phyloP scores from a whole-genome alignment of 805 yeast species.

The Metschnikowia picachoensis region DNA sequence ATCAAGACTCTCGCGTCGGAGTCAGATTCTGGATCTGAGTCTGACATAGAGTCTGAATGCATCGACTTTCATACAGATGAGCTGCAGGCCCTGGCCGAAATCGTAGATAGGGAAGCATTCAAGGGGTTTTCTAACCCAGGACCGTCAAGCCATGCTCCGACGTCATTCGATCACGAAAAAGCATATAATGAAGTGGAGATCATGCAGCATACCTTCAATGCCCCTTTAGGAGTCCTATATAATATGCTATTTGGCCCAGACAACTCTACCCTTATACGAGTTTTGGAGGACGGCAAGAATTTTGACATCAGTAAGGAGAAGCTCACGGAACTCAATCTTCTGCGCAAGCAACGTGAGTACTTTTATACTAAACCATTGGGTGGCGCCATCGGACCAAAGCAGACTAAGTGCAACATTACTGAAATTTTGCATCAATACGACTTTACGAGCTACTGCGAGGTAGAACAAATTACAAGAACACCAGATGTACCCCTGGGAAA shows the following conservation, averaged over 20 bases:
- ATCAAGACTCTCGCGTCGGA: not conserved
- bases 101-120: conserved; percentile 2
- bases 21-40: conserved; percentile 5
- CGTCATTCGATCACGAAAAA: conserved; percentile 41
- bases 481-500: conserved; percentile 97
- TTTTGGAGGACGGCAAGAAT: conserved; percentile 30
- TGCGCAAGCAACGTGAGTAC: conserved; percentile 47
- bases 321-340: conserved; percentile 34
- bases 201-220: conserved; percentile 48
- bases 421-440: conserved; percentile 60
- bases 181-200: conserved; percentile 50
- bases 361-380: conserved; percentile 71
- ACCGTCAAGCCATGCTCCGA: conserved; percentile 59
- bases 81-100: not conserved
- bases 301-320: conserved; percentile 22
- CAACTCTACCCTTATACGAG: conserved; percentile 39
- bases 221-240: conserved; percentile 76
- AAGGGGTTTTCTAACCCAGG: conserved; percentile 47
- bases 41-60: not conserved
- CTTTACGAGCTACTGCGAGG: conserved; percentile 50
- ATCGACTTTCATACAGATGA: not conserved
- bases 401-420: conserved; percentile 65
- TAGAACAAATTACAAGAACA: conserved; percentile 63
- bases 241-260: conserved; percentile 64
- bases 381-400: conserved; percentile 88